Percentiles rank a stretch among this genome's conserved stretches.
Evolutionary conservation across 83 land plant species (phyloP).

Genomic region (Isoetes engelmannii): DNA sequence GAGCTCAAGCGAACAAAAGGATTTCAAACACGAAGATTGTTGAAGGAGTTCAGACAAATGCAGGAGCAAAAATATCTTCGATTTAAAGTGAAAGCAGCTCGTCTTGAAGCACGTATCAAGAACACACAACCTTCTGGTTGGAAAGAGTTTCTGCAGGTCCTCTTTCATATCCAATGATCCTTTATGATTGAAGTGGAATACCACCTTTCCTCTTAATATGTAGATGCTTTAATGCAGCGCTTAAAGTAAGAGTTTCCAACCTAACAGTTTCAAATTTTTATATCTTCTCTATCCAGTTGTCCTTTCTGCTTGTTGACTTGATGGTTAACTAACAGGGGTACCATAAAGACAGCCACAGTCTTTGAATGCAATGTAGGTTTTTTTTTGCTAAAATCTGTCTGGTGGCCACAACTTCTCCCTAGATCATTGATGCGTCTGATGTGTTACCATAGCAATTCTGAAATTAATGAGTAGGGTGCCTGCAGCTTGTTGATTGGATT

Average conservation of each 20-base stretch:
- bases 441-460: too few relatives aligned
- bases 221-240: too few relatives aligned
- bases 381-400: too few relatives aligned
- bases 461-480: too few relatives aligned
- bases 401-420: too few relatives aligned
- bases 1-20: conserved; percentile 60
- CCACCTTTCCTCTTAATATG: too few relatives aligned
- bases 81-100: conserved; percentile 44
- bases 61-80: conserved; percentile 55
- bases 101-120: conserved; percentile 51
- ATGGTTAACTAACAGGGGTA: too few relatives aligned
- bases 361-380: too few relatives aligned
- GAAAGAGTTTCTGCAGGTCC: conserved; percentile 89
- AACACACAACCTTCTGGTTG: conserved; percentile 96
- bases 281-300: conserved; percentile 2
- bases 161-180: too few relatives aligned
- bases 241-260: background rate
- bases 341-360: background rate
- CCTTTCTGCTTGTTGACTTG: background rate
- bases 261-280: background rate
- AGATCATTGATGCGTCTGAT: too few relatives aligned
- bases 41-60: conserved; percentile 40
- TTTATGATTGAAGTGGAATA: too few relatives aligned
- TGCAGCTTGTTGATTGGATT: too few relatives aligned
- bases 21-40: conserved; percentile 49